Base-by-base conservation (phyloP, 148 eudicot species). In the Vaccinium myrtillus region DNA sequence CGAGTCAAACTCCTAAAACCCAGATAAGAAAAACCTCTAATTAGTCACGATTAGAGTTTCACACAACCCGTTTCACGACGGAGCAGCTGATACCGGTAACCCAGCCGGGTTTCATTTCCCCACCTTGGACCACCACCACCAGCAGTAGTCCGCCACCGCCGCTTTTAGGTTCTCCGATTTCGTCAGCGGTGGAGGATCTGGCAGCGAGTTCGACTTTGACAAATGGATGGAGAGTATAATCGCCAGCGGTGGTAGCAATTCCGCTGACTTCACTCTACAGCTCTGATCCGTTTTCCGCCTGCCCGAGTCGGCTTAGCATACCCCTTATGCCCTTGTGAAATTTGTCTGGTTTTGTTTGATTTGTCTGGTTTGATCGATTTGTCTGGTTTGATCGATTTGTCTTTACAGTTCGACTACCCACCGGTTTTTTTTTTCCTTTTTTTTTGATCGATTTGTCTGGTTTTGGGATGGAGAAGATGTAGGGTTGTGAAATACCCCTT, bases 201-300 rank as follows among this genome's bases (percentile, higher is more conserved):
- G 84, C 5, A 90, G 80, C 5, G 94, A 93, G 84, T 95, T 95
- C 63, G 97, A 95, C 61, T 93, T 97, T 5, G 98, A 96, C 25
- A 95, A 93, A 78, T 96, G 99, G 99, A 94, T 96, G 98, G 98
- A 96, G 86, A 91, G 88, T 83, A 83, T 96, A 7, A 94, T 96
- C 77, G 91, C 88, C 49, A 91, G 87, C 54, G 91, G 87, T 58
- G 87, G 87, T 32, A 32, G 36, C 77, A 88, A 85, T 19, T 87
- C 90, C 1, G 80, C 91, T 14, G 90, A 88, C 61, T 88, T 69
- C 10, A 23, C 80, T 89, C 69, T 4, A 43, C 46, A 78, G 77
- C 32, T 63, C 89, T 58, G 94, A 95, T 88, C 92, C 95, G 4
- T 91, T 88, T 14, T 49, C 89, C 48, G 75, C 87, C 23, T 90